These are phyloP conservation scores for Neodidymelliopsis sp. DNA, from an alignment of 2,329 filamentous ascomycete genomes.

Conservation along the genomic window DNA sequence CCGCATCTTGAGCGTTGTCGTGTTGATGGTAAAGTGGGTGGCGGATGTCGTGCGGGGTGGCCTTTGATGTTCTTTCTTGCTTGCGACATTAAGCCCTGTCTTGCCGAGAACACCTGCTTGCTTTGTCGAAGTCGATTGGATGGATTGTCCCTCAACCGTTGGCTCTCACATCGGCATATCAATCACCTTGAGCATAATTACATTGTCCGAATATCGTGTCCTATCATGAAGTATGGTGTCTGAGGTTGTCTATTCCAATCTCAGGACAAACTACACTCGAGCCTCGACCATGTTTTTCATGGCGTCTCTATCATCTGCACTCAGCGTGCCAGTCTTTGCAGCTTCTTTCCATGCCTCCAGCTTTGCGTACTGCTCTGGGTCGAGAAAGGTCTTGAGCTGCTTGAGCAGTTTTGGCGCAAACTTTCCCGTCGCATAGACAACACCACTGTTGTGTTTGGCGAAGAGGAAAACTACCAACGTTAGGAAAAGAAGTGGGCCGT, in stretches of 20 bases:
- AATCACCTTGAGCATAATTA: neutral
- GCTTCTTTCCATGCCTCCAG: constrained; percentile 49
- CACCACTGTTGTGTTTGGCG: constrained; percentile 38
- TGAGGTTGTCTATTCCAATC: neutral
- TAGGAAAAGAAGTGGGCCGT: constrained; percentile 49
- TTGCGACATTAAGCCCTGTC: constrained; percentile 4
- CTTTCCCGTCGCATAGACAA: constrained; percentile 52
- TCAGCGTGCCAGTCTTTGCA: constrained; percentile 44
- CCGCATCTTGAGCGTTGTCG: constrained; percentile 3
- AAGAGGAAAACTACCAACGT: constrained; percentile 45
- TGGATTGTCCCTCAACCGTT: neutral
- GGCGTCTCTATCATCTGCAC: constrained; percentile 39
- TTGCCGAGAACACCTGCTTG: constrained; percentile 11
- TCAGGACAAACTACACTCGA: neutral
- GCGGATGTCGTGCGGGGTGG: constrained; percentile 10
- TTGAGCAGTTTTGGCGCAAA: constrained; percentile 52
- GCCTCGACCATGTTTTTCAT: constrained; percentile 44
- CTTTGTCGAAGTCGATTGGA: constrained; percentile 12
- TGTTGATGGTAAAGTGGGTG: constrained; percentile 11
- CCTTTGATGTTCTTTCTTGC: constrained; percentile 8
- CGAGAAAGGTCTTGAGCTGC: constrained; percentile 36
- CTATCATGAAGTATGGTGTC: neutral
- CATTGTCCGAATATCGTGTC: too few relatives aligned
- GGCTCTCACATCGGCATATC: neutral
- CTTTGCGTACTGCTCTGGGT: constrained; percentile 34